Base-by-base conservation (phyloP, 768 basidiomycete species). In the Strobilomyces dryophilus region DNA sequence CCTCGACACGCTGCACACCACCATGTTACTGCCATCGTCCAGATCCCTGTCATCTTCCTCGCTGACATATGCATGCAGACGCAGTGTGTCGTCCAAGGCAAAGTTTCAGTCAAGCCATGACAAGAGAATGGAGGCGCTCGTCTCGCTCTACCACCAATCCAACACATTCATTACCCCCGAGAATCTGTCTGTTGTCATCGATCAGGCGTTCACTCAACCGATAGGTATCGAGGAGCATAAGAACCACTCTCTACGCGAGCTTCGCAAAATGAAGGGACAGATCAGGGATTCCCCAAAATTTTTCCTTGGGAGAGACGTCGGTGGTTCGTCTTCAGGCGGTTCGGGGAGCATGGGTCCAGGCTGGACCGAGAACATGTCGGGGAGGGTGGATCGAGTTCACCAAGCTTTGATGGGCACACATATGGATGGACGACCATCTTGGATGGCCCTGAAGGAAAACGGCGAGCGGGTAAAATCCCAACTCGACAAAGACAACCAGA, bases 71-170 rank as follows among this genome's bases (percentile, higher is more conserved):
- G 27, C 41, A 15, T 45, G 46, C 45, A 59, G 47, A 45, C 67
- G 67, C 39, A 27, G 44, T 18, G 37, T 53, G 14, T 70, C 67
- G 10, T 62, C 60, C 49, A 68, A 51, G 32, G 48, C 52, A 34
- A 59, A 45, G n/a, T 3, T 40, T 14, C 61, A 58, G 46, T 58
- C 61, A 5, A 49, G 58, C 17, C 54, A 59, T 46, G 61, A 70
- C 47, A 50, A 50, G 39, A 77, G 73, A 71, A 75, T 89, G 74
- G 85, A 86, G 54, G 84, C 87, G 4, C 82, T 91, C 56, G 78
- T 90, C 56, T 77, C 82, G 10, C 79, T 92, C 49, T 92, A 91
- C 73, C 89, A 92, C 73, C 81, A 89, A 71, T 72, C 84, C 45
- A 81, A 81, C 52, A 71, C 74, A 2, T 89, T 87, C 73, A 78